These are phyloP conservation scores for Aethionema arabicum DNA, from an alignment of 345 rosid species.

Conservation along the genomic window DNA sequence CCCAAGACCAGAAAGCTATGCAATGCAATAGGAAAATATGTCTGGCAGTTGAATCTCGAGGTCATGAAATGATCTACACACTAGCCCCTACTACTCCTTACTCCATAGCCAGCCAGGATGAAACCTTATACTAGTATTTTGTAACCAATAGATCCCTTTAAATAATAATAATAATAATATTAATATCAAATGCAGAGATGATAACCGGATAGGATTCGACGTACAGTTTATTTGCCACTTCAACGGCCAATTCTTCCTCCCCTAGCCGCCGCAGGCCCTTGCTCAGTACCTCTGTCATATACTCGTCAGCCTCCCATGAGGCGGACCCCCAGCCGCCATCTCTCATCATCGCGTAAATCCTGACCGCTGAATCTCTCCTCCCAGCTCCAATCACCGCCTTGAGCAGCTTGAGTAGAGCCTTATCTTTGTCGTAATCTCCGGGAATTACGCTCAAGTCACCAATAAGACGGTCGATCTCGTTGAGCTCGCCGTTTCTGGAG, in stretches of 20 bases:
- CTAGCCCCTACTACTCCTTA: no score
- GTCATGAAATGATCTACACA: no score
- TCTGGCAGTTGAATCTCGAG: no score
- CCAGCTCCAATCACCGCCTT: conserved; percentile 59
- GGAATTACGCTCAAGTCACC: conserved; percentile 46
- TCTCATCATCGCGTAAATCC: conserved; percentile 64
- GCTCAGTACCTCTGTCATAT: conserved; percentile 53
- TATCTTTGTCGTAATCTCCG: conserved; percentile 46
- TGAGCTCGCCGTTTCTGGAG: conserved; percentile 47
- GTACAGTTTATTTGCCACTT: conserved; percentile 40
- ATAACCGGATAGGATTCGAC: no score
- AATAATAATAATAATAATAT: no score
- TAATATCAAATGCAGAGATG: no score
- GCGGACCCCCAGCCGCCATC: conserved; percentile 59
- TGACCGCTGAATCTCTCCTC: conserved; percentile 68
- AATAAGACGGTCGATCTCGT: conserved; percentile 58
- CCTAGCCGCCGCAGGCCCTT: conserved; percentile 66
- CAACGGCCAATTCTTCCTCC: conserved; percentile 50
- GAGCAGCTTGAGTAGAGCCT: conserved; percentile 49
- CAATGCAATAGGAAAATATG: no score
- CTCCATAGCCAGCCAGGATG: no score
- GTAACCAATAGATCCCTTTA: no score
- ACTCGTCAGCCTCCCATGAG: conserved; percentile 59
- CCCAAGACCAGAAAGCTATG: no score
- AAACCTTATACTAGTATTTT: no score